Percentiles rank a stretch among this genome's conserved stretches.
phyloP scores from a whole-genome alignment of 768 basidiomycete species.

The Mycena rosella region DNA sequence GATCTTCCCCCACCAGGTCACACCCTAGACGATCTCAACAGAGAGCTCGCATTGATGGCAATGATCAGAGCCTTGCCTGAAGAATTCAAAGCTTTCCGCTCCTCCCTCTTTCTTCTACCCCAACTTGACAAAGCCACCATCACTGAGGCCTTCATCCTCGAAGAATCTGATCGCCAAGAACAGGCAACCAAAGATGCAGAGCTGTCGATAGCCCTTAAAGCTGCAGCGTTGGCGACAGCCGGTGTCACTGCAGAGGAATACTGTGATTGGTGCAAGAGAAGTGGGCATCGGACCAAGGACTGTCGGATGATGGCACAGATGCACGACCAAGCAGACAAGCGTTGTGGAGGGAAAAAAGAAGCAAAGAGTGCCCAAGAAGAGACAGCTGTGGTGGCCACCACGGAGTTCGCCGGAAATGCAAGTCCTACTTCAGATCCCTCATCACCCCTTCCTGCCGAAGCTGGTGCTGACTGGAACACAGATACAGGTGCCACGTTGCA shows the following conservation, averaged over 20 bases:
- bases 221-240: background rate
- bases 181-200: background rate
- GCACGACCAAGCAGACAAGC: background rate
- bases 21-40: conserved; percentile 34
- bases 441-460: conserved; percentile 17
- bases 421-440: conserved; percentile 21
- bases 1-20: conserved; percentile 31
- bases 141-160: conserved; percentile 26
- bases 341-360: background rate
- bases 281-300: conserved; percentile 6
- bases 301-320: conserved; percentile 9
- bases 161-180: conserved; percentile 19
- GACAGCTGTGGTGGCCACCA: background rate
- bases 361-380: background rate
- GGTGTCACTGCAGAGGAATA: background rate
- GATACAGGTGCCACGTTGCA: conserved; percentile 49
- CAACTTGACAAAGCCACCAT: conserved; percentile 23
- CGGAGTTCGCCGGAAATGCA: conserved; percentile 32
- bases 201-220: background rate
- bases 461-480: conserved; percentile 39
- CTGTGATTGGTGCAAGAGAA: conserved; percentile 18
- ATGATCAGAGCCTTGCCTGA: conserved; percentile 40
- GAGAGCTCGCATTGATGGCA: conserved; percentile 39
- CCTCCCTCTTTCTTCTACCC: conserved; percentile 26
- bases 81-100: conserved; percentile 29